Evolutionary conservation across 2,329 filamentous ascomycete species (phyloP), one percentile per base, ranked within the genome.

Genomic region (Neofusicoccum cordaticola): DNA sequence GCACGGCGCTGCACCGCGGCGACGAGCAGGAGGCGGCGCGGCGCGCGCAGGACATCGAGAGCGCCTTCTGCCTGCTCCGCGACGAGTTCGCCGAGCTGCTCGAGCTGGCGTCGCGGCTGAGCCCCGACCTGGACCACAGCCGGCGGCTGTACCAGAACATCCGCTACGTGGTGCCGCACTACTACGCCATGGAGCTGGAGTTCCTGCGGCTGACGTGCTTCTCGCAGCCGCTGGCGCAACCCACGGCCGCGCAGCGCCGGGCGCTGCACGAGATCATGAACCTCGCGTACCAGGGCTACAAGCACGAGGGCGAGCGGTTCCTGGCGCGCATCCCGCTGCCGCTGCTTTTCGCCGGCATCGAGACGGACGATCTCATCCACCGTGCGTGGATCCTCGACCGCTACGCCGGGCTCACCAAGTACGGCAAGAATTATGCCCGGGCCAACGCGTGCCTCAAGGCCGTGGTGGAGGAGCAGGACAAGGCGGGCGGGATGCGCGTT

Each of bases 271-370:
- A 66, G 61, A 74, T 76, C 15, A 74, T 77, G 67, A 74, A 73
- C 13, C 67, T 78, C 4, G 72, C 73, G 2, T 72, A 73, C 37
- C 75, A 77, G 41, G 70, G 71, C 12, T 74, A 72, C 51, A 74
- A 72, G 42, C 71, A 78, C 53, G 69, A 70, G 2, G 75, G 76
- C 4, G 69, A 74, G 6, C 69, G 73, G n/a, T 69, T 72, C 6
- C 71, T 77, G 52, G 65, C 72, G 5, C 70, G 74, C 41, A 69
- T 77, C 15, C 73, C 75, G 0, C 77, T 75, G 72, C 73, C 75
- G 4, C 66, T 78, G 5, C 76, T 78, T 62, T 69, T 75, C n/a
- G 76, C 71, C 4, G 75, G 72, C 6, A 66, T 79, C 6, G 74
- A 78, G 66, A 77, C 75, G 4, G 70, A 75, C 11, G 71, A 75